Percentiles rank a stretch among this genome's conserved stretches.
Conservation (phyloP, 2,329 filamentous ascomycete genomes). For the Alternaria atra region DNA sequence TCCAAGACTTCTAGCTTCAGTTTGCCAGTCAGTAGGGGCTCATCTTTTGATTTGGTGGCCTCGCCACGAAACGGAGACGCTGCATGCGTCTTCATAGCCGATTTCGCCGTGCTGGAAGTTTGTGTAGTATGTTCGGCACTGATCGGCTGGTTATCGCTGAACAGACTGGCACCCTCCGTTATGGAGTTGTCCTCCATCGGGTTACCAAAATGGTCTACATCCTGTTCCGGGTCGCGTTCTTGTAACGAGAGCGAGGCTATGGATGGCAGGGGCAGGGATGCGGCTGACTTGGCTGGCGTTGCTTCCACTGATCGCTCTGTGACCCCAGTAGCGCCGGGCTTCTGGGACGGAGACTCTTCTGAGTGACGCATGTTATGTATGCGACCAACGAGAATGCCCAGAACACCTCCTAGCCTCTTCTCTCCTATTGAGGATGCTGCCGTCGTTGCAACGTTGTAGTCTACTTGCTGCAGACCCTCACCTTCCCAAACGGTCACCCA, state of each 20-base stretch:
- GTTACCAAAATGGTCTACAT: constrained; percentile 39
- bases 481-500: constrained; percentile 72
- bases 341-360: constrained; percentile 31
- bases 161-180: constrained; percentile 38
- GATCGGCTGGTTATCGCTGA: constrained; percentile 28
- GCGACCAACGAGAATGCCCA: constrained; percentile 73
- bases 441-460: constrained; percentile 66
- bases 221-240: constrained; percentile 42
- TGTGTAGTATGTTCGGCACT: constrained; percentile 20
- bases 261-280: constrained; percentile 27
- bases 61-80: constrained; percentile 6
- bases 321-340: constrained; percentile 14
- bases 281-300: constrained; percentile 29
- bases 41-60: constrained; percentile 11
- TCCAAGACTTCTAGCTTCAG: constrained; percentile 76
- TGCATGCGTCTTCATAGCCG: constrained; percentile 10
- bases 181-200: constrained; percentile 33
- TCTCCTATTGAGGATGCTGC: constrained; percentile 63
- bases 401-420: constrained; percentile 71
- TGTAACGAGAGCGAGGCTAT: constrained; percentile 31
- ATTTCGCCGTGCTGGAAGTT: constrained; percentile 7
- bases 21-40: constrained; percentile 62
- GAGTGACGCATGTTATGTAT: constrained; percentile 66
- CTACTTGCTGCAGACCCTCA: constrained; percentile 68
- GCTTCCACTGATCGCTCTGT: constrained; percentile 27